Percentiles rank a stretch among this genome's conserved stretches.
These are phyloP conservation scores for Metschnikowia corniflorae DNA, from an alignment of 805 yeast species.

Conservation along the genomic window DNA sequence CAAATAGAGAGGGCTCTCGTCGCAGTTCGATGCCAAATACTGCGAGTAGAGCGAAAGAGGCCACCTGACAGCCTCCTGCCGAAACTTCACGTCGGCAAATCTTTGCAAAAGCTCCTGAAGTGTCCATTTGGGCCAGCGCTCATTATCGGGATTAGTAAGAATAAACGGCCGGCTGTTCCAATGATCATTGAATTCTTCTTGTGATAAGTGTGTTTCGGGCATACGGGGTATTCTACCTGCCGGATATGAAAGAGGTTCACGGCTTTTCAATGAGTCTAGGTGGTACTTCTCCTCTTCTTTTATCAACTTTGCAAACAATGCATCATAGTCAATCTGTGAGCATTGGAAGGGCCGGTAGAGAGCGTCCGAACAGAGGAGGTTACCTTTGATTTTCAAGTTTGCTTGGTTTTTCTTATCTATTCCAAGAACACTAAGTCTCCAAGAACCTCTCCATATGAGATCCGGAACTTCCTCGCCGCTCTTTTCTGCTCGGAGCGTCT, in stretches of 20 bases:
- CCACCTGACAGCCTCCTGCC: constrained; percentile 89
- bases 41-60: constrained; percentile 55
- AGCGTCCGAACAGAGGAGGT: constrained; percentile 67
- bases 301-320: constrained; percentile 47
- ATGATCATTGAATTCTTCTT: constrained; percentile 42
- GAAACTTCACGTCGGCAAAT: constrained; percentile 61
- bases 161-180: constrained; percentile 66
- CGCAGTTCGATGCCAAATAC: constrained; percentile 59
- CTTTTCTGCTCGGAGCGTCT: constrained; percentile 10
- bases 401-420: constrained; percentile 35
- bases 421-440: constrained; percentile 63
- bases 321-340: constrained; percentile 60
- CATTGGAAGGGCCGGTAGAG: constrained; percentile 82
- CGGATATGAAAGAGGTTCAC: constrained; percentile 17
- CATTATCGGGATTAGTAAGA: constrained; percentile 29
- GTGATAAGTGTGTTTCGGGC: constrained; percentile 40
- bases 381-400: constrained; percentile 46
- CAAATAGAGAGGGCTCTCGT: constrained; percentile 81
- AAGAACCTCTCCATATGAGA: constrained; percentile 67
- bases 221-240: constrained; percentile 52
- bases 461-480: constrained; percentile 12
- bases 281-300: constrained; percentile 40
- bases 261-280: constrained; percentile 16
- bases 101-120: constrained; percentile 44
- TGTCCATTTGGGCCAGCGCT: constrained; percentile 68